Conservation (phyloP, 352 stramenopile genomes). For the Aphanomyces cochlioides region DNA sequence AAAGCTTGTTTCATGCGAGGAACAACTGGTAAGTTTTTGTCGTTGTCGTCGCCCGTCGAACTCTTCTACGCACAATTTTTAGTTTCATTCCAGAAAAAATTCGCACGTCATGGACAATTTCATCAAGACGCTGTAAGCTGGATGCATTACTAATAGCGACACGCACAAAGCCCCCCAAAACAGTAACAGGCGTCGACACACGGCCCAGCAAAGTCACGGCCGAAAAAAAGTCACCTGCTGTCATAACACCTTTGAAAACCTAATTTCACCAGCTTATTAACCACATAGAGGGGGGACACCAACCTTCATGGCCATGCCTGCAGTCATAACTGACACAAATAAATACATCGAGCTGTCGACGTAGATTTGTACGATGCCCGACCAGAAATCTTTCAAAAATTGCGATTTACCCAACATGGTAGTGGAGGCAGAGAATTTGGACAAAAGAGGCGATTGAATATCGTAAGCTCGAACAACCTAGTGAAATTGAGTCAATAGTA, state of each 20-base stretch:
- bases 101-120: slow-evolving; percentile 52
- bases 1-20: slow-evolving; percentile 81
- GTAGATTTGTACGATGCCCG: slow-evolving; percentile 87
- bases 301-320: slow-evolving; percentile 79
- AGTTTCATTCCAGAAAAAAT: neutral
- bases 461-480: slow-evolving; percentile 76
- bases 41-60: slow-evolving; percentile 47
- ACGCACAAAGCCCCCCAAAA: slow-evolving; percentile 83
- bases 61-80: neutral
- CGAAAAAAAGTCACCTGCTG: slow-evolving; percentile 74
- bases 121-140: slow-evolving; percentile 81
- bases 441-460: slow-evolving; percentile 74
- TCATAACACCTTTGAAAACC: slow-evolving; percentile 52
- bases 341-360: slow-evolving; percentile 88
- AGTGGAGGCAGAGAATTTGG: slow-evolving; percentile 60
- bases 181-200: slow-evolving; percentile 76
- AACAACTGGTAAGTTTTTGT: slow-evolving; percentile 44
- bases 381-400: slow-evolving; percentile 87
- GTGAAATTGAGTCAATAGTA: neutral
- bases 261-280: slow-evolving; percentile 31
- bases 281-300: too few relatives aligned
- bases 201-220: slow-evolving; percentile 73
- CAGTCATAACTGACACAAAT: slow-evolving; percentile 83
- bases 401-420: slow-evolving; percentile 65
- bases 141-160: slow-evolving; percentile 82